A percentile compares a stretch with the other conserved stretches of the same genome.
Conservation (phyloP, 1,284 basidiomycete genomes). For the Rhodofomes roseus region DNA sequence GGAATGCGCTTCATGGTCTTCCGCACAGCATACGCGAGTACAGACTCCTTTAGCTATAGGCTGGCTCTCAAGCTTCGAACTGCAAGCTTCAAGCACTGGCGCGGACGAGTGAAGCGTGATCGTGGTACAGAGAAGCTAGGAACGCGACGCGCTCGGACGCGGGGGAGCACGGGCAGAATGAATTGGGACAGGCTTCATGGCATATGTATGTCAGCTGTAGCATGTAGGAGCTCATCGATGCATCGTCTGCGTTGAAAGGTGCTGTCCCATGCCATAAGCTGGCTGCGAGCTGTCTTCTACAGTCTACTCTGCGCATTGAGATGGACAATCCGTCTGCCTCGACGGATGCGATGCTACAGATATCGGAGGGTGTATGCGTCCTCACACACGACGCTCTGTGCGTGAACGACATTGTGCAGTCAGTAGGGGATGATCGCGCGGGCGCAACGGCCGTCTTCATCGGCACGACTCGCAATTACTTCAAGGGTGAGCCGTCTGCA, state of each 20-base stretch:
- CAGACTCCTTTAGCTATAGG: too few species aligned
- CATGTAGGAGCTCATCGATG: too few species aligned
- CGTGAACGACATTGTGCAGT: slow-evolving; percentile 50
- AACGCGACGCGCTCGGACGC: too few species aligned
- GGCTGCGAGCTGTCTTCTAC: too few species aligned
- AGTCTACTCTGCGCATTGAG: too few species aligned
- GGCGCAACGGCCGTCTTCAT: slow-evolving; percentile 76
- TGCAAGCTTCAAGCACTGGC: not conserved
- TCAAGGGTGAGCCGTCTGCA: slow-evolving; percentile 39
- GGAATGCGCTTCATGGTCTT: not conserved
- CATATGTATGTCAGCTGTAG: too few species aligned
- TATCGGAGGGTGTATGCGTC: slow-evolving; percentile 48
- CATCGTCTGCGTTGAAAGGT: too few species aligned
- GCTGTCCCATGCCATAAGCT: too few species aligned
- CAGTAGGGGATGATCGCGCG: slow-evolving; percentile 58
- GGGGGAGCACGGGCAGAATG: too few species aligned
- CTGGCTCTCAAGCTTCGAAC: too few species aligned
- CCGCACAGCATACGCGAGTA: not conserved
- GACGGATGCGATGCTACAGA: slow-evolving; percentile 41
- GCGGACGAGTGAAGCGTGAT: not conserved
- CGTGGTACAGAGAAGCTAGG: not conserved
- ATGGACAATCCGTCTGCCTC: slow-evolving; percentile 34
- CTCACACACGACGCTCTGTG: slow-evolving; percentile 61
- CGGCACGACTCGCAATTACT: slow-evolving; percentile 67
- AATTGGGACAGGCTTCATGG: too few species aligned